Evolutionary conservation across 768 basidiomycete genomes (phyloP), one percentile per base, ranked within the genome.

Genomic region (Lepiota brunneoincarnata): DNA sequence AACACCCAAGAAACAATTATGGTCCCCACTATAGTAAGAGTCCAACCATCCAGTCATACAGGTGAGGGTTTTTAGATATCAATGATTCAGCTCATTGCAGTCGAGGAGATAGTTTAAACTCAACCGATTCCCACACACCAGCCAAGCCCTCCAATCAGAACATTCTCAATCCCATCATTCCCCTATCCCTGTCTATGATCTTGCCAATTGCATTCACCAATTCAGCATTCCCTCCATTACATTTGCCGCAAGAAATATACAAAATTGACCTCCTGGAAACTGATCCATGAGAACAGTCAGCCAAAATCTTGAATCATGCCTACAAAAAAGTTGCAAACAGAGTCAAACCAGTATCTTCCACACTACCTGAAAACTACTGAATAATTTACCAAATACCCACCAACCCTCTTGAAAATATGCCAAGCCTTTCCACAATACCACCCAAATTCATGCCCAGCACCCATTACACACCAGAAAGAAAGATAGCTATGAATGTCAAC

Each of bases 401-500:
- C 9, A 42, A 64, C 38, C 61, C 58, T 0, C 55, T 62, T 0
- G 49, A 45, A 1, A 35, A 36, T 18, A 26, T 62, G 0, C 58
- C 59, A 21, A 6, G 6, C 1, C 45, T 62, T 0, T 14, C 36
- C 6, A 48, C 48, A 2, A 34, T 52, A 7, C 58, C 58, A 0
- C 54, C 55, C 0, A 36, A 37, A 15, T 62, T 65, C 49, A 17
- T 12, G 4, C 60, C 63, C 1, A 53, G 50, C 1, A 39, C 38
- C 0, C 45, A 63, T 2, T 68, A 66, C 34, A 69, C 62, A 0
- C 18, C 53, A 20, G 68, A 68, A 41, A 6, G 58, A 2, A 62
- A 53, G 28, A 56, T 58, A 0, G 50, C 49, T 0, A 45, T 66
- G 2, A n/a, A n/a, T n/a, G n/a, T n/a, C n/a, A n/a, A n/a, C n/a